These are phyloP conservation scores for Neofusicoccum umdonicola DNA, from an alignment of 2,329 filamentous ascomycete species.

Conservation along the genomic window DNA sequence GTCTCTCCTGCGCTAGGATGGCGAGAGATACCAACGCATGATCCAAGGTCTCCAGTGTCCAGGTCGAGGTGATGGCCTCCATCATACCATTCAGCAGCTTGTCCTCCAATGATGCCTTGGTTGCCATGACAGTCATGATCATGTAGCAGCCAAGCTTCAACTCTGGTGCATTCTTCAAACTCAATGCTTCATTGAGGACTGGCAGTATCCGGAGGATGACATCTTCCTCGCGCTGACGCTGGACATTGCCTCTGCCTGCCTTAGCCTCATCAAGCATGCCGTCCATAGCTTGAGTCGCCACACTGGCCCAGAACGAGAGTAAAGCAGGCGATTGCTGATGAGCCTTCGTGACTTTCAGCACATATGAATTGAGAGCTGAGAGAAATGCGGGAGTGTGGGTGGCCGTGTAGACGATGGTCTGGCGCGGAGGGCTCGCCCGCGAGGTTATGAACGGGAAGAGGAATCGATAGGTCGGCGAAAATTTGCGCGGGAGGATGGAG, in stretches of 20 bases:
- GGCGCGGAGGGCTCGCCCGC: conserved; percentile 71
- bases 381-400: conserved; percentile 76
- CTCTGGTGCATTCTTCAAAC: conserved; percentile 72
- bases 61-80: conserved; percentile 79
- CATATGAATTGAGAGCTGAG: conserved; percentile 72
- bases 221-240: conserved; percentile 77
- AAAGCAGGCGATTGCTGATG: conserved; percentile 74
- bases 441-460: conserved; percentile 82
- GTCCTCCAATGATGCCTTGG: conserved; percentile 77
- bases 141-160: conserved; percentile 88
- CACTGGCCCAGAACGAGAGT: conserved; percentile 85
- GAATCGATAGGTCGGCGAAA: conserved; percentile 77
- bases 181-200: conserved; percentile 73
- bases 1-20: conserved; percentile 77
- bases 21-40: conserved; percentile 77
- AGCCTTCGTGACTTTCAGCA: conserved; percentile 68
- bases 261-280: conserved; percentile 74
- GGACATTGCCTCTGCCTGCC: conserved; percentile 72
- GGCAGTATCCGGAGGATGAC: conserved; percentile 67
- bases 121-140: conserved; percentile 80
- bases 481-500: conserved; percentile 74
- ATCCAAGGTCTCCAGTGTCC: conserved; percentile 69
- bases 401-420: conserved; percentile 79
- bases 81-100: conserved; percentile 80
- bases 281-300: conserved; percentile 81